Evolutionary conservation across 768 basidiomycete species (phyloP).

Genomic region (Clavaria fumosa): DNA sequence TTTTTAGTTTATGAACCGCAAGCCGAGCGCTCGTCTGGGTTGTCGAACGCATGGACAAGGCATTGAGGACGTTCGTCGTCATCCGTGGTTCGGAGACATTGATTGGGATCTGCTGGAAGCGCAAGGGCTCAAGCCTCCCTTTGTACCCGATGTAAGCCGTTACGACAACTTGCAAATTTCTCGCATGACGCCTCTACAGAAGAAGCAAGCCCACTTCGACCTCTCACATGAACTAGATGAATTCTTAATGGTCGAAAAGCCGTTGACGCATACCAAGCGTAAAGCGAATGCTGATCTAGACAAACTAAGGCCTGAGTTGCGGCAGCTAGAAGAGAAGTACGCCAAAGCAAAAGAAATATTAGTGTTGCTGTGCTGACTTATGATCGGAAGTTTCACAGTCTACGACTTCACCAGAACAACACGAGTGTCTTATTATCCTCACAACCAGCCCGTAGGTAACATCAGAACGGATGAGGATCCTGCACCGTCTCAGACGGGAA

Average conservation of each 20-base stretch:
- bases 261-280: constrained; percentile 86
- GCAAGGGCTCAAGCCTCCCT: constrained; percentile 64
- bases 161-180: neutral
- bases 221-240: constrained; percentile 96
- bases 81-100: constrained; percentile 73
- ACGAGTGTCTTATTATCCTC: constrained; percentile 78
- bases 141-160: constrained; percentile 77
- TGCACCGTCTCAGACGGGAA: constrained; percentile 26
- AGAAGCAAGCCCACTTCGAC: constrained; percentile 96
- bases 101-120: constrained; percentile 68
- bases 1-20: constrained; percentile 69
- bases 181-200: constrained; percentile 28
- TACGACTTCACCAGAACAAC: constrained; percentile 69
- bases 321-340: constrained; percentile 87
- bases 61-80: constrained; percentile 60
- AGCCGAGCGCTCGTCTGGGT: constrained; percentile 63
- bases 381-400: constrained; percentile 53
- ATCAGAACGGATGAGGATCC: constrained; percentile 27
- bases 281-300: constrained; percentile 77
- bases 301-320: constrained; percentile 80
- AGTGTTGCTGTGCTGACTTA: neutral
- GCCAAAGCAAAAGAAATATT: constrained; percentile 15
- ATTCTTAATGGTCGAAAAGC: constrained; percentile 93
- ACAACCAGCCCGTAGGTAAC: constrained; percentile 49
- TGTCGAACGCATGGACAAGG: constrained; percentile 58